phyloP scores from a whole-genome alignment of 2,329 filamentous ascomycete species.

The Lanzia echinophila region DNA sequence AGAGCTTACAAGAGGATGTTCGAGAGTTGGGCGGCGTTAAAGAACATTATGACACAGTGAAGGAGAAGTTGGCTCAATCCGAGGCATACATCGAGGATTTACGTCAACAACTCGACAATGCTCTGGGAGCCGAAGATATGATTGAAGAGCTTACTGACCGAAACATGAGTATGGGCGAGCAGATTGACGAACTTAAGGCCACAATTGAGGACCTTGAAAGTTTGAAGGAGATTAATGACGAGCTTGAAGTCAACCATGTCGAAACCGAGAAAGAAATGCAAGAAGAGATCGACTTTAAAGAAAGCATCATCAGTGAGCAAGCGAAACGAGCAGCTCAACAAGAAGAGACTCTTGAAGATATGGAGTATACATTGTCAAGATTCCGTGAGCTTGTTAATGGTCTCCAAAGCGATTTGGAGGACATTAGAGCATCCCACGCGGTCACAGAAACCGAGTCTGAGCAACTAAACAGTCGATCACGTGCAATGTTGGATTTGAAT shows the following conservation, averaged over 20 bases:
- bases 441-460: constrained; percentile 90
- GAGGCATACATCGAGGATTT: constrained; percentile 78
- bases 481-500: constrained; percentile 95
- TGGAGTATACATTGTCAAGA: constrained; percentile 81
- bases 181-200: constrained; percentile 74
- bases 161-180: constrained; percentile 75
- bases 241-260: constrained; percentile 87
- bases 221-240: constrained; percentile 87
- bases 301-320: constrained; percentile 78
- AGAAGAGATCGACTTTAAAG: constrained; percentile 85
- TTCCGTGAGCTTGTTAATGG: constrained; percentile 86
- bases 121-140: constrained; percentile 84
- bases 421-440: constrained; percentile 85
- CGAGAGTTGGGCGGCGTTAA: constrained; percentile 61
- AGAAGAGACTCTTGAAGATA: constrained; percentile 73
- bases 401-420: constrained; percentile 79
- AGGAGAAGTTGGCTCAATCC: constrained; percentile 65
- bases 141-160: constrained; percentile 86
- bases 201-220: constrained; percentile 83
- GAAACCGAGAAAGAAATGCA: constrained; percentile 93
- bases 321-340: constrained; percentile 65
- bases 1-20: constrained; percentile 65
- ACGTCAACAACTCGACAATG: constrained; percentile 83
- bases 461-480: constrained; percentile 78
- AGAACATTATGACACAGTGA: constrained; percentile 61